These are phyloP conservation scores for Lathyrus sativus DNA, from an alignment of 306 rosid genomes.

Conservation along the genomic window DNA sequence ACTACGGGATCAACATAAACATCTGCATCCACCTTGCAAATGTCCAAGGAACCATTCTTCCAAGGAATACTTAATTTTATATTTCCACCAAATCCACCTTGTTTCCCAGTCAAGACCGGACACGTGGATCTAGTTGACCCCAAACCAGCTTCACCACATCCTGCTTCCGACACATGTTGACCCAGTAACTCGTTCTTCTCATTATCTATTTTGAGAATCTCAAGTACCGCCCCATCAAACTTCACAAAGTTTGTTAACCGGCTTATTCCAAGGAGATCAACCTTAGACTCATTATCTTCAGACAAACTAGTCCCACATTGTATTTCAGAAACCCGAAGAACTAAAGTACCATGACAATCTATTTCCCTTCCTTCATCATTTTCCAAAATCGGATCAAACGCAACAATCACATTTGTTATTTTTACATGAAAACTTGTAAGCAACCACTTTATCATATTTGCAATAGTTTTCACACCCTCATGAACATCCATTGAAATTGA, in stretches of 20 bases:
- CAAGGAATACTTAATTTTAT: slow-evolving; percentile 83
- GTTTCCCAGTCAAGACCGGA: slow-evolving; percentile 69
- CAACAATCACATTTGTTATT: slow-evolving; percentile 67
- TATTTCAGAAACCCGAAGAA: slow-evolving; percentile 73
- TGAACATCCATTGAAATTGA: slow-evolving; percentile 70
- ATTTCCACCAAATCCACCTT: slow-evolving; percentile 86
- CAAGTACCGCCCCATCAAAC: slow-evolving; percentile 78
- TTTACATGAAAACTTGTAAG: slow-evolving; percentile 85
- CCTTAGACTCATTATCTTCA: slow-evolving; percentile 60
- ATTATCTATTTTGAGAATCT: slow-evolving; percentile 68
- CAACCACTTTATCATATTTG: slow-evolving; percentile 80
- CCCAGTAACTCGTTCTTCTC: slow-evolving; percentile 34
- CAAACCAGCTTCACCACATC: slow-evolving; percentile 46
- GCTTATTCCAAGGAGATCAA: slow-evolving; percentile 77
- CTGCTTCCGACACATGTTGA: slow-evolving; percentile 42
- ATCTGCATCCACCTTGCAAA: slow-evolving; percentile 80
- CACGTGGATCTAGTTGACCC: slow-evolving; percentile 51
- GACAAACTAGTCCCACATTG: slow-evolving; percentile 87
- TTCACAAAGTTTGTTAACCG: slow-evolving; percentile 73
- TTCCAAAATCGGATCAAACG: slow-evolving; percentile 70
- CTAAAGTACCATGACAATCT: slow-evolving; percentile 49
- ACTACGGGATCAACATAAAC: slow-evolving; percentile 71
- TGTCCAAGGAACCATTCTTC: slow-evolving; percentile 93
- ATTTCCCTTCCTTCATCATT: slow-evolving; percentile 41
- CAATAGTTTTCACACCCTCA: slow-evolving; percentile 93